Percentiles rank a stretch among this genome's conserved stretches.
These are phyloP conservation scores for Talaromyces ruber DNA, from an alignment of 495 filamentous ascomycete species.

Conservation along the genomic window DNA sequence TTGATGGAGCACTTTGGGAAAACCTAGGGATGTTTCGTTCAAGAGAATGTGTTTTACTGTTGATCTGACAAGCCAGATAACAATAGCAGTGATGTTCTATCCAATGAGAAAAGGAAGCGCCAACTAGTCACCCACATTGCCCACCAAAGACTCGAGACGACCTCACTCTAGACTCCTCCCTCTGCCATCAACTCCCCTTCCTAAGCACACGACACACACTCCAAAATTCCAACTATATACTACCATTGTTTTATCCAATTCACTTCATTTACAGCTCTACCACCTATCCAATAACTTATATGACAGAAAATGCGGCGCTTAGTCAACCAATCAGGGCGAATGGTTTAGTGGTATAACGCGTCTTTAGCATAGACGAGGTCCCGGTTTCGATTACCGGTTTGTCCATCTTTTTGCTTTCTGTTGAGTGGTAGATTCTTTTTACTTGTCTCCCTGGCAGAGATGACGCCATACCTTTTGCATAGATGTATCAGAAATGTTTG, in stretches of 20 bases:
- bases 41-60: not conserved
- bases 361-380: not conserved
- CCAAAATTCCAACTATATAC: not conserved
- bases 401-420: not conserved
- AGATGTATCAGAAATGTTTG: not conserved
- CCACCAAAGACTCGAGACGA: not conserved
- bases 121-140: not conserved
- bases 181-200: not conserved
- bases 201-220: not conserved
- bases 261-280: not conserved
- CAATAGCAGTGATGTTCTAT: not conserved
- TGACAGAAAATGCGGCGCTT: not conserved
- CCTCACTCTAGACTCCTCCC: not conserved
- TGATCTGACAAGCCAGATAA: slow-evolving; percentile 1
- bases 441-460: not conserved
- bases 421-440: not conserved
- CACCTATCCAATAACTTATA: not conserved
- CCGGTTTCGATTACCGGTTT: slow-evolving; percentile 3
- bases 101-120: not conserved
- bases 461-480: not conserved
- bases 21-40: not conserved
- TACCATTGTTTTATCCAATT: not conserved
- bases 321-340: not conserved
- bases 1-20: not conserved
- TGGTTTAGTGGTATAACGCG: slow-evolving; percentile 2